Conservation (phyloP, 768 basidiomycete species). For the Tylopilus intermedius region DNA sequence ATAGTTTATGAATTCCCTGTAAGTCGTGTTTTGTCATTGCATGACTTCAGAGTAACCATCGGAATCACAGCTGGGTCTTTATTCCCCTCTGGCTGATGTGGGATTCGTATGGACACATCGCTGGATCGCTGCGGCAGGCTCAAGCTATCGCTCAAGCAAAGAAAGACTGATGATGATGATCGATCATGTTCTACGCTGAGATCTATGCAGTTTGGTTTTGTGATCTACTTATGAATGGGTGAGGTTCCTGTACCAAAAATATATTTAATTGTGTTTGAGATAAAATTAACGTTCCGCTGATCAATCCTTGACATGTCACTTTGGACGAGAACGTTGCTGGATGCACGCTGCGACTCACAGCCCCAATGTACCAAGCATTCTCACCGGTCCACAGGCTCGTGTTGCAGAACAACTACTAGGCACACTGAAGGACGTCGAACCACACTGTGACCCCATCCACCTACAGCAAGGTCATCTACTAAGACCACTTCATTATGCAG, state of each 20-base stretch:
- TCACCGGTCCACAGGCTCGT: too few relatives aligned
- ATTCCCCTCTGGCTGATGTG: conserved; percentile 73
- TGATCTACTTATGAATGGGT: too few relatives aligned
- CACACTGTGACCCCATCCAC: too few relatives aligned
- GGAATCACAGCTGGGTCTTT: conserved; percentile 62
- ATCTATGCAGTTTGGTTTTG: too few relatives aligned
- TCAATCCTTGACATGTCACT: too few relatives aligned
- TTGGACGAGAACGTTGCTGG: too few relatives aligned
- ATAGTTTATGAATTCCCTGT: conserved; percentile 82
- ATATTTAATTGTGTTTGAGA: background rate
- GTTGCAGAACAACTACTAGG: too few relatives aligned
- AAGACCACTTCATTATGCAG: too few relatives aligned
- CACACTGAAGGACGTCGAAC: too few relatives aligned
- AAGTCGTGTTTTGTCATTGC: conserved; percentile 24
- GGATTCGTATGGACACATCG: conserved; percentile 72
- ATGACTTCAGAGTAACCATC: background rate
- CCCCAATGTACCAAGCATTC: too few relatives aligned
- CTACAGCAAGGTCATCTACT: too few relatives aligned
- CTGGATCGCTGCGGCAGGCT: conserved; percentile 47
- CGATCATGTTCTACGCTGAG: background rate
- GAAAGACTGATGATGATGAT: conserved; percentile 21
- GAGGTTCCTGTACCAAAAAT: background rate
- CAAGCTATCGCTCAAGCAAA: conserved; percentile 35
- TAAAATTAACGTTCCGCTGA: background rate
- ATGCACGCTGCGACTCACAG: too few relatives aligned